phyloP scores from a whole-genome alignment of 1,139 yeast species.

The Yamadazyma diddensiae region DNA sequence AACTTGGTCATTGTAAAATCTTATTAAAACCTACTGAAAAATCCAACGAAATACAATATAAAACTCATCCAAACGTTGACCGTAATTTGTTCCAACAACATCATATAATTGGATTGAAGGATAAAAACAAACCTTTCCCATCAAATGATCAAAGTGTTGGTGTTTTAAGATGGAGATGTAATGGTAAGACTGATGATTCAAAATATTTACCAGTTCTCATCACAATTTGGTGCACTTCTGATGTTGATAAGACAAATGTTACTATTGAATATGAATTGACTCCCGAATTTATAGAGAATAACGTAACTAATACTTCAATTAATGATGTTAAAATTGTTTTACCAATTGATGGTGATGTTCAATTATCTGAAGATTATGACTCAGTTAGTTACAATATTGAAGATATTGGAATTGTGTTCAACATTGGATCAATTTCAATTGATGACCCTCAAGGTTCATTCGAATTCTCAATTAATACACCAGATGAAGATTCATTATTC shows the following conservation, averaged over 20 bases:
- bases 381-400: slow-evolving; percentile 45
- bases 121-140: slow-evolving; percentile 78
- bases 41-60: slow-evolving; percentile 61
- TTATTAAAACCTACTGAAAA: slow-evolving; percentile 50
- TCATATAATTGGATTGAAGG: slow-evolving; percentile 70
- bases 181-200: slow-evolving; percentile 56
- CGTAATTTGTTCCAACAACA: slow-evolving; percentile 59
- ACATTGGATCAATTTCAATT: slow-evolving; percentile 45
- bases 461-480: slow-evolving; percentile 60
- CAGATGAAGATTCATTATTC: slow-evolving; percentile 82
- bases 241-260: slow-evolving; percentile 59
- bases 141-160: slow-evolving; percentile 86
- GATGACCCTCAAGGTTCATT: slow-evolving; percentile 69
- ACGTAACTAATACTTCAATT: slow-evolving; percentile 35
- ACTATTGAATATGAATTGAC: slow-evolving; percentile 84
- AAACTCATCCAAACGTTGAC: slow-evolving; percentile 96
- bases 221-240: slow-evolving; percentile 80
- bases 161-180: slow-evolving; percentile 81
- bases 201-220: slow-evolving; percentile 67
- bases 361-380: slow-evolving; percentile 49
- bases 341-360: slow-evolving; percentile 60
- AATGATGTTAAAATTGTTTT: slow-evolving; percentile 61
- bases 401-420: slow-evolving; percentile 62
- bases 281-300: slow-evolving; percentile 28
- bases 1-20: slow-evolving; percentile 64